Conservation (phyloP, 805 yeast species). For the Lipomyces sp. region DNA sequence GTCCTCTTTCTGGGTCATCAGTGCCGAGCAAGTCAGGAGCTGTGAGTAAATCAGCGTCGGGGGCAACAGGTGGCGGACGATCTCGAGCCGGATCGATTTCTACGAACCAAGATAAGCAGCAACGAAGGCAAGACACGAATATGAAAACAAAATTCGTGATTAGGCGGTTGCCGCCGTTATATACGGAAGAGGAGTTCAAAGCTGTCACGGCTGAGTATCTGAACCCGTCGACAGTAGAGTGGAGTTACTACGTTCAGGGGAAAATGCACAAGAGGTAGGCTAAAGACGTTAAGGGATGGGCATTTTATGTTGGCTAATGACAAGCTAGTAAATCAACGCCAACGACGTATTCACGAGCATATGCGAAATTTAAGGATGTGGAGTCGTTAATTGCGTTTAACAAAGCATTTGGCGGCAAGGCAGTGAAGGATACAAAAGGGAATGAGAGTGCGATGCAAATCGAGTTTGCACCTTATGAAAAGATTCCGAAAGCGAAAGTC, state of each 20-base stretch:
- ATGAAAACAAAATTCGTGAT: slow-evolving; percentile 44
- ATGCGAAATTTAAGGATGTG: slow-evolving; percentile 48
- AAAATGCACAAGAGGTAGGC: slow-evolving; percentile 42
- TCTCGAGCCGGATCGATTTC: background rate
- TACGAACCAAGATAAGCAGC: slow-evolving; percentile 9
- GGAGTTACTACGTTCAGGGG: slow-evolving; percentile 39
- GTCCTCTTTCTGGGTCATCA: background rate
- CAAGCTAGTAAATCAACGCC: slow-evolving; percentile 44
- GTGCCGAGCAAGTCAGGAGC: background rate
- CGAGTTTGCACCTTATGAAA: slow-evolving; percentile 42
- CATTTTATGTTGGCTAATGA: slow-evolving; percentile 41
- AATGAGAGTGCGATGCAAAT: slow-evolving; percentile 30
- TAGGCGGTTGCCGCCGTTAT: slow-evolving; percentile 54
- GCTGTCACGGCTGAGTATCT: slow-evolving; percentile 40
- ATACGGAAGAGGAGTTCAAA: slow-evolving; percentile 47
- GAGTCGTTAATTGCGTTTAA: slow-evolving; percentile 46
- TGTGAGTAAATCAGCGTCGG: background rate
- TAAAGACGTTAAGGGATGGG: background rate
- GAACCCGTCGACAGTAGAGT: slow-evolving; percentile 37
- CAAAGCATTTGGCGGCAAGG: slow-evolving; percentile 42
- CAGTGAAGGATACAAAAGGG: slow-evolving; percentile 42
- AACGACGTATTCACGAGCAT: slow-evolving; percentile 53
- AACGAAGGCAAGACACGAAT: slow-evolving; percentile 20
- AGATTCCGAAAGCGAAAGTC: slow-evolving; percentile 17
- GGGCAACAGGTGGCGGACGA: background rate